phyloP scores from a whole-genome alignment of 2,329 filamentous ascomycete genomes.

The Corynespora cassiicola region DNA sequence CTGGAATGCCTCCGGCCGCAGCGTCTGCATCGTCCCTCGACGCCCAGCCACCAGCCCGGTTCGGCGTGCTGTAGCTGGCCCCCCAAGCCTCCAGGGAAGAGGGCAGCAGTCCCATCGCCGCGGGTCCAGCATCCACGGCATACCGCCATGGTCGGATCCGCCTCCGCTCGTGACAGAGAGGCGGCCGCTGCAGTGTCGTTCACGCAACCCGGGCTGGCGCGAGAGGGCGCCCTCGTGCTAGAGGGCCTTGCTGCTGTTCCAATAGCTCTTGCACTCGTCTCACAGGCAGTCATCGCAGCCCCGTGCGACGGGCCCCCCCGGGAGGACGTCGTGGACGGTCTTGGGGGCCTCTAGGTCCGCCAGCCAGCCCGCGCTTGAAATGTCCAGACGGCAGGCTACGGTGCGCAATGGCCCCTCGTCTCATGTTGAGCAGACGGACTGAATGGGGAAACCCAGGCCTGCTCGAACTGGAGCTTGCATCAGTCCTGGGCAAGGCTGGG shows the following conservation, averaged over 20 bases:
- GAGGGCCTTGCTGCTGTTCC: constrained; percentile 19
- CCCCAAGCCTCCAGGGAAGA: constrained; percentile 27
- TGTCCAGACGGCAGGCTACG: constrained; percentile 14
- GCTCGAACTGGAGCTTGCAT: constrained; percentile 10
- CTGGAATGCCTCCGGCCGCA: constrained; percentile 30
- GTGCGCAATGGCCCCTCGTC: constrained; percentile 22
- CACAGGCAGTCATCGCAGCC: constrained; percentile 31
- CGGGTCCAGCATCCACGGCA: constrained; percentile 37
- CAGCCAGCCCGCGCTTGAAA: constrained; percentile 11
- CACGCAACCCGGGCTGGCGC: constrained; percentile 24
- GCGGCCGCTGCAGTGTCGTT: constrained; percentile 17
- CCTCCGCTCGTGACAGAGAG: constrained; percentile 21
- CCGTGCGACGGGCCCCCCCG: constrained; percentile 38
- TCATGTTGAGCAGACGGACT: constrained; percentile 17
- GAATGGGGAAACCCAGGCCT: constrained; percentile 7
- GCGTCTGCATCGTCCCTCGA: constrained; percentile 18
- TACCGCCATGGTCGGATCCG: constrained; percentile 29
- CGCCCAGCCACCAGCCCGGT: constrained; percentile 40
- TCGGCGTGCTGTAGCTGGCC: constrained; percentile 41
- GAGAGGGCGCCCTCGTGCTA: constrained; percentile 19
- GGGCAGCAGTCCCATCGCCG: constrained; percentile 28
- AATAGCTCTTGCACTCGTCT: constrained; percentile 20
- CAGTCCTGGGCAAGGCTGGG: constrained; percentile 13
- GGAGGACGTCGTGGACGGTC: constrained; percentile 26
- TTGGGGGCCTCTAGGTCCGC: constrained; percentile 11